Percentiles rank a stretch among this genome's conserved stretches.
These are phyloP conservation scores for Vickermania spadyakhi DNA, from an alignment of 208 protist species.

Conservation along the genomic window DNA sequence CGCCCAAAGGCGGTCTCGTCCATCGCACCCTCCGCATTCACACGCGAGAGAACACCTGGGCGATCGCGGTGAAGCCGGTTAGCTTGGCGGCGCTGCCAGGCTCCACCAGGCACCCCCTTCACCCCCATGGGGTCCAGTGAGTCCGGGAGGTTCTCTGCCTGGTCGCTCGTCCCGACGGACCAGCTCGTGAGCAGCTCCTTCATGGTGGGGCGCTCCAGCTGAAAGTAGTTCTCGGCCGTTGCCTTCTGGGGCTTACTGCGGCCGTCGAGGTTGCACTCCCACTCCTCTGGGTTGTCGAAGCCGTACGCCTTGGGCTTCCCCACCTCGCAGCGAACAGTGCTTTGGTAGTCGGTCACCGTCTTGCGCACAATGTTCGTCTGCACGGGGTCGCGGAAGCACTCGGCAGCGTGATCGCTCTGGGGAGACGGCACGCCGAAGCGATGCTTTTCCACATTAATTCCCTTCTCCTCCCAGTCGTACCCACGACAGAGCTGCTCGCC, in stretches of 20 bases:
- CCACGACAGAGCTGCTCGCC: conserved; percentile 45
- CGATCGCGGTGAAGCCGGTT: not conserved
- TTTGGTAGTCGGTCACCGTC: conserved; percentile 46
- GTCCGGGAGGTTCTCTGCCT: not conserved
- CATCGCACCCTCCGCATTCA: not conserved
- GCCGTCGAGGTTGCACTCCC: conserved; percentile 14
- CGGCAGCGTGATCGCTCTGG: conserved; percentile 8
- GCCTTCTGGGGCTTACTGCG: conserved; percentile 15
- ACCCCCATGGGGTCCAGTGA: not conserved
- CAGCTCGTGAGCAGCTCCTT: conserved; percentile 48
- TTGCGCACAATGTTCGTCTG: conserved; percentile 47
- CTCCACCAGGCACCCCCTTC: not conserved
- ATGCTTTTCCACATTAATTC: conserved; percentile 64
- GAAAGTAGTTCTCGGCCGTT: conserved; percentile 13
- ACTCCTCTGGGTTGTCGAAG: conserved; percentile 48
- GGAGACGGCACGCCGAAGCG: conserved; percentile 40
- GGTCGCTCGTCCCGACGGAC: conserved; percentile 13
- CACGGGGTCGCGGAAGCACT: not conserved
- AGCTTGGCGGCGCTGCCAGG: not conserved
- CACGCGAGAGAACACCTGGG: not conserved
- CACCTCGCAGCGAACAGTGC: conserved; percentile 30
- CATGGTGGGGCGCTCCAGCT: conserved; percentile 23
- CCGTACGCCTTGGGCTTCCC: conserved; percentile 44
- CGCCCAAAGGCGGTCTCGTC: conserved; percentile 12
- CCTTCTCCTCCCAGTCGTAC: conserved; percentile 67